Evolutionary conservation across 176 grass and related monocot species (phyloP), one percentile per base, ranked within the genome.

Genomic region (Aegilops umbellulata): DNA sequence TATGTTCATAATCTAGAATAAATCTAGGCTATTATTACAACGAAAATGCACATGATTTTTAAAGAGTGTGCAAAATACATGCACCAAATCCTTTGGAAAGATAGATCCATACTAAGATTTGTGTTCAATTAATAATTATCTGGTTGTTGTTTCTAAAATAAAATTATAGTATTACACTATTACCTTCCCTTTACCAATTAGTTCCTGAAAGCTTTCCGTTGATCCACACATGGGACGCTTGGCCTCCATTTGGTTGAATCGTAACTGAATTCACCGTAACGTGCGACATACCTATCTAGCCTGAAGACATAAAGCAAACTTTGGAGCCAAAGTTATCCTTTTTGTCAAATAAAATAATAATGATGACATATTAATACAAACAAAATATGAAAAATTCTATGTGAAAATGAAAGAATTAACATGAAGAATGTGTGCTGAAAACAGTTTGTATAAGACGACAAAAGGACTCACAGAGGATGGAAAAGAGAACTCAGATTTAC

Each of bases 141-240:
- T 6, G 1, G 35, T 36, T 36, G 5, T 36, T 36, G 7, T 34
- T 2, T 30, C 2, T 2, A 30, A 34, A 34, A 34, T 36, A 7
- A 36, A 78, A n/a, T n/a, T n/a, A 58, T 62, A 72, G 20, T 38
- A 38, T 38, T 38, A 38, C 36, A 38, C 0, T 24, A 74, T 74
- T 86, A 95, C 95, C 89, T 98, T 98, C 66, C 95, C 91, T 88
- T 91, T 89, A 51, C 86, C 89, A 68, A 98, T 91, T 67, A 98
- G 87, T 77, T 98, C 89, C 24, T 90, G 88, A 62, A 98, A 76
- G 93, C 89, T 53, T 85, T 88, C 60, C 93, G 79, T 72, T 98
- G 93, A 51, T 95, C 85, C 49, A 83, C 89, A 60, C 92, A 95
- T 31, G 95, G 95, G 16, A 95, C 58, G 23, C 95, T 90, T 66